Conservation (phyloP, 495 filamentous ascomycete genomes). For the Viridothelium virens region DNA sequence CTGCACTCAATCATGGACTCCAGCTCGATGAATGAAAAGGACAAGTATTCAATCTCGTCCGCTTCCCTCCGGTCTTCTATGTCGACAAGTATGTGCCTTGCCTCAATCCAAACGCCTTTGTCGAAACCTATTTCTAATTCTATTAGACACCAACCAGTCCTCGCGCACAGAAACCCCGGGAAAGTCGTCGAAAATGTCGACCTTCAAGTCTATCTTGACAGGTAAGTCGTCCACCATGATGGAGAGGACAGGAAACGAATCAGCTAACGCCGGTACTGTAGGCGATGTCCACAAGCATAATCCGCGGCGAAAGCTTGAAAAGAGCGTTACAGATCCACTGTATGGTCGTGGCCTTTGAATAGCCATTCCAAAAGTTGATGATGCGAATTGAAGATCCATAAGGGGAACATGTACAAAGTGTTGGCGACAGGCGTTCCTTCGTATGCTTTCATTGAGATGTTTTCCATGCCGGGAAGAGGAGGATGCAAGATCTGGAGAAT, state of each 20-base stretch:
- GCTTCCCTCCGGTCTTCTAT: slow-evolving; percentile 2
- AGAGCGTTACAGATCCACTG: slow-evolving; percentile 2
- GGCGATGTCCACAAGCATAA: slow-evolving; percentile 17
- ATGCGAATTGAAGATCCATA: neutral
- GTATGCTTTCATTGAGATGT: too few relatives aligned
- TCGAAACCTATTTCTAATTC: neutral
- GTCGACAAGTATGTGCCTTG: neutral
- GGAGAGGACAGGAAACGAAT: neutral
- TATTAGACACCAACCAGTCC: neutral
- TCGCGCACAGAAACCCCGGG: neutral
- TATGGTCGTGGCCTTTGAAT: slow-evolving; percentile 1
- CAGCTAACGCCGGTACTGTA: neutral
- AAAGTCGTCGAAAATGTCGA: slow-evolving; percentile 15
- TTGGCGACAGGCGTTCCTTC: neutral
- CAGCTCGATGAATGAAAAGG: neutral
- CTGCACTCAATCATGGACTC: neutral
- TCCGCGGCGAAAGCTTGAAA: slow-evolving; percentile 13
- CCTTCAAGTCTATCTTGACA: slow-evolving; percentile 15
- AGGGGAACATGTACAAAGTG: neutral
- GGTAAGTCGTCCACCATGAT: neutral
- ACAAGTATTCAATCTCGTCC: neutral
- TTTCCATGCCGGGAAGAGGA: too few relatives aligned
- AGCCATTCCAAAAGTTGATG: neutral
- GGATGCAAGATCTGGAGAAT: too few relatives aligned
- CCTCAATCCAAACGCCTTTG: neutral